These are phyloP conservation scores for Cryphonectria radicalis DNA, from an alignment of 2,329 filamentous ascomycete genomes.

Conservation along the genomic window DNA sequence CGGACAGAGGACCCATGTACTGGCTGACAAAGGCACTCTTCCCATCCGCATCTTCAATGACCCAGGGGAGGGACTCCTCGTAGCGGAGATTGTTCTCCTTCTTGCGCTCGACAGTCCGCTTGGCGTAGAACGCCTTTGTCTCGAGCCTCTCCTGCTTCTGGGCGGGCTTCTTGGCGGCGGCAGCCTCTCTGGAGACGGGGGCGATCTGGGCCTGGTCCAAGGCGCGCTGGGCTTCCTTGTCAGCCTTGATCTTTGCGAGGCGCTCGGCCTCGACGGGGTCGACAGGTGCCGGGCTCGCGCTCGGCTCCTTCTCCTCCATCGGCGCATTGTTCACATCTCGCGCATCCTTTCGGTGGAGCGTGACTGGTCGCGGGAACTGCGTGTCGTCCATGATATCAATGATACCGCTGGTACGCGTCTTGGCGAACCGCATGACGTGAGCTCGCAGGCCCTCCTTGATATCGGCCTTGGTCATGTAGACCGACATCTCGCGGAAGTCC, in stretches of 20 bases:
- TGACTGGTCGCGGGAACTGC: slow-evolving; percentile 86
- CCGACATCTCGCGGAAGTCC: slow-evolving; percentile 62
- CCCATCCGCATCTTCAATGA: slow-evolving; percentile 93
- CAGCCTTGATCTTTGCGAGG: slow-evolving; percentile 72
- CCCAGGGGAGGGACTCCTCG: slow-evolving; percentile 95
- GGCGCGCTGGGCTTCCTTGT: slow-evolving; percentile 83
- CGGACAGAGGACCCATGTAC: slow-evolving; percentile 87
- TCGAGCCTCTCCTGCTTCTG: slow-evolving; percentile 78
- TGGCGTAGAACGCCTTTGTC: slow-evolving; percentile 79
- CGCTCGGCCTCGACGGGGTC: slow-evolving; percentile 66
- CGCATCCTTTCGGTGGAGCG: slow-evolving; percentile 87
- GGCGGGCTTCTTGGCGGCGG: slow-evolving; percentile 49
- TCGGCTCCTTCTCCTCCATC: slow-evolving; percentile 59
- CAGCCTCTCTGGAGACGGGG: slow-evolving; percentile 68
- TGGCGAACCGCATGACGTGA: slow-evolving; percentile 81
- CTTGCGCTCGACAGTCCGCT: slow-evolving; percentile 78
- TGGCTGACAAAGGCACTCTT: slow-evolving; percentile 93
- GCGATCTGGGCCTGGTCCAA: slow-evolving; percentile 92
- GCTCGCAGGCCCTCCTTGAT: slow-evolving; percentile 80
- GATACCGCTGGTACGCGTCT: slow-evolving; percentile 59
- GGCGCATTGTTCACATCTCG: slow-evolving; percentile 68
- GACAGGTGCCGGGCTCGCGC: slow-evolving; percentile 45
- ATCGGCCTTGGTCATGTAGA: slow-evolving; percentile 82
- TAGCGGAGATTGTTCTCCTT: slow-evolving; percentile 77
- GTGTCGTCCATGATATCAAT: slow-evolving; percentile 71